Evolutionary conservation across 306 rosid genomes (phyloP).

Genomic region (Gastrolobium villosum): DNA sequence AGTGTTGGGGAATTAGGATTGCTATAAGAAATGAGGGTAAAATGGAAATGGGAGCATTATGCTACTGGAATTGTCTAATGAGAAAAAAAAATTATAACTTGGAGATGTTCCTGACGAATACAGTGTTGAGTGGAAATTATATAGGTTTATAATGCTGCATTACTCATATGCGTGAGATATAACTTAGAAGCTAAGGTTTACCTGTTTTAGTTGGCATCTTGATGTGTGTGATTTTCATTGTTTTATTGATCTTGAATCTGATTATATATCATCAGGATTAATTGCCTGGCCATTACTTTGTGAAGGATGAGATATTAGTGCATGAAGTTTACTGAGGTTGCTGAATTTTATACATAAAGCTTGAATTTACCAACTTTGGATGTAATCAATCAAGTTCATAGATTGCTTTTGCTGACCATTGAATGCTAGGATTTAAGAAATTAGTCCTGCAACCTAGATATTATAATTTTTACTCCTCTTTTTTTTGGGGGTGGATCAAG

Average conservation of each 20-base stretch:
- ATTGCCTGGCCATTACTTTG: neutral
- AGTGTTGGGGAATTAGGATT: neutral
- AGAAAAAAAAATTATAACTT: neutral
- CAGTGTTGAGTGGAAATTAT: neutral
- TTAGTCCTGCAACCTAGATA: constrained; percentile 2
- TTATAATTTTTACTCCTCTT: constrained; percentile 4
- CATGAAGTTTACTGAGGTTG: constrained; percentile 20
- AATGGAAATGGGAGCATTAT: neutral
- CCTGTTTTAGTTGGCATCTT: constrained; percentile 5
- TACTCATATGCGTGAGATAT: neutral
- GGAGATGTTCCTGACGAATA: neutral
- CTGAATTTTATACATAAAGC: neutral
- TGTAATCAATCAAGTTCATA: neutral
- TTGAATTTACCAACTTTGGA: constrained; percentile 19
- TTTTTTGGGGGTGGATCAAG: neutral
- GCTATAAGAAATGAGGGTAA: constrained; percentile 7
- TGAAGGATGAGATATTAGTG: neutral
- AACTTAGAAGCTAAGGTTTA: constrained; percentile 1
- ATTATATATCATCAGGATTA: neutral
- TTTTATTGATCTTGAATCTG: constrained; percentile 16
- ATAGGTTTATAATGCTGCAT: constrained; percentile 25
- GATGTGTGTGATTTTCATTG: constrained; percentile 14
- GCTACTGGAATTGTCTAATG: constrained; percentile 13
- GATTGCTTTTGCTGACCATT: constrained; percentile 35
- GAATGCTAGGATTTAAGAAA: constrained; percentile 21